Evolutionary conservation across 106 monocot species (phyloP).

Genomic region (Allium fistulosum): DNA sequence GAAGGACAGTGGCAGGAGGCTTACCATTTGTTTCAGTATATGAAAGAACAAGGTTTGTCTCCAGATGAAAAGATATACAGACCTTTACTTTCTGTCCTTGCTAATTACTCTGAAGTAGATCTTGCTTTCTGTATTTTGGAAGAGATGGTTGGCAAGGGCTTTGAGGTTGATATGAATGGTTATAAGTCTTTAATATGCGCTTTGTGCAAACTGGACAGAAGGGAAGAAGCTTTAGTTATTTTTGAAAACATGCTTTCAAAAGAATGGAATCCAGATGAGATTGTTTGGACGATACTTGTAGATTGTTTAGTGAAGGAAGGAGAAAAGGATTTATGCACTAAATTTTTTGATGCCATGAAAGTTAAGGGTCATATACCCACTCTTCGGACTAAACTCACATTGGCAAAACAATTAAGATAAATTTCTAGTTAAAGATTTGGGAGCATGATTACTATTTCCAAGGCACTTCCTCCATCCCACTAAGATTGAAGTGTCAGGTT

Average conservation of each 20-base stretch:
- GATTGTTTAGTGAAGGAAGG: slow-evolving; percentile 72
- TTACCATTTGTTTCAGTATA: slow-evolving; percentile 37
- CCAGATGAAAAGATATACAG: slow-evolving; percentile 51
- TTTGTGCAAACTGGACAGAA: slow-evolving; percentile 48
- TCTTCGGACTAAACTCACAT: slow-evolving; percentile 30
- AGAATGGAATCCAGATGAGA: slow-evolving; percentile 81
- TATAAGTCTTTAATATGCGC: slow-evolving; percentile 62
- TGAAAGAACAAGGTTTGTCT: slow-evolving; percentile 38
- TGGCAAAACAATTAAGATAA: slow-evolving; percentile 23
- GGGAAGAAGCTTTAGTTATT: slow-evolving; percentile 37
- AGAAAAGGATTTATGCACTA: slow-evolving; percentile 36
- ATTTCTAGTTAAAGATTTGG: no score
- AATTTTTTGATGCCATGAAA: slow-evolving; percentile 79
- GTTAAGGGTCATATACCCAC: slow-evolving; percentile 30
- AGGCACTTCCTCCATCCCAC: no score
- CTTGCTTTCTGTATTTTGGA: slow-evolving; percentile 50
- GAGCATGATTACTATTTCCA: no score
- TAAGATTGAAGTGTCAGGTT: no score
- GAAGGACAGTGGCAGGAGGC: slow-evolving; percentile 72
- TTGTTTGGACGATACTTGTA: slow-evolving; percentile 84
- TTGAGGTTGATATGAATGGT: slow-evolving; percentile 28
- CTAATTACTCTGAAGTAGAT: slow-evolving; percentile 41
- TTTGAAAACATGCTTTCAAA: slow-evolving; percentile 55
- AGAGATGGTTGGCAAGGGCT: slow-evolving; percentile 31
- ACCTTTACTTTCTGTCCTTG: slow-evolving; percentile 36